These are phyloP conservation scores for Cryptosporidium muris DNA, from an alignment of 169 alveolate genomes.

Conservation along the genomic window DNA sequence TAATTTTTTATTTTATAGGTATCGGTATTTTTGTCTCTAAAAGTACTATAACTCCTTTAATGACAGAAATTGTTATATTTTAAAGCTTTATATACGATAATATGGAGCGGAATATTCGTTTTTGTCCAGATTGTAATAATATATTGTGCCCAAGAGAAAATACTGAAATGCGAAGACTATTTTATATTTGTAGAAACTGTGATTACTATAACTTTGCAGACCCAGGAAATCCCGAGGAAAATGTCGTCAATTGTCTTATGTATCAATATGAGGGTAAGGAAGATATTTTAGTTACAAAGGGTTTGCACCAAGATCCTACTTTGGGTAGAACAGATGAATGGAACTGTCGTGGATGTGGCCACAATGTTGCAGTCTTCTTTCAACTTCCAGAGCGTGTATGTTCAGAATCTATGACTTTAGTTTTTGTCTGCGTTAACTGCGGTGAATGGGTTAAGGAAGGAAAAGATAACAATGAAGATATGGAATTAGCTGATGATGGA, in stretches of 20 bases:
- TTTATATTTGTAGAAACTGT: conserved; percentile 76
- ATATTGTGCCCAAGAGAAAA: conserved; percentile 75
- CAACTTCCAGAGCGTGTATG: conserved; percentile 89
- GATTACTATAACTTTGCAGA: conserved; percentile 72
- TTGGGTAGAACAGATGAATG: conserved; percentile 88
- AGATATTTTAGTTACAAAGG: conserved; percentile 84
- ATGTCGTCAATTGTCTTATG: conserved; percentile 74
- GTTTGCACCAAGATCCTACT: conserved; percentile 87
- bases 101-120: conserved; percentile 74
- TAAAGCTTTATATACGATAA: background rate
- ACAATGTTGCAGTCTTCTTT: conserved; percentile 85
- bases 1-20: background rate
- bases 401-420: conserved; percentile 90
- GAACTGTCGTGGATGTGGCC: conserved; percentile 85
- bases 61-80: background rate
- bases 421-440: conserved; percentile 85
- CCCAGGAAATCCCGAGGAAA: conserved; percentile 73
- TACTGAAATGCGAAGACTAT: conserved; percentile 69
- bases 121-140: conserved; percentile 78
- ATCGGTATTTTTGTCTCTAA: background rate
- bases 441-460: conserved; percentile 78
- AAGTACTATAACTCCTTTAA: background rate
- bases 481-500: conserved; percentile 25
- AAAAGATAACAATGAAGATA: conserved; percentile 58
- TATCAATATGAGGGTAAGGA: conserved; percentile 79